A percentile compares a stretch with the other conserved stretches of the same genome.
Evolutionary conservation across 169 alveolate species (phyloP).

Genomic region (Plasmodium reichenowi): DNA sequence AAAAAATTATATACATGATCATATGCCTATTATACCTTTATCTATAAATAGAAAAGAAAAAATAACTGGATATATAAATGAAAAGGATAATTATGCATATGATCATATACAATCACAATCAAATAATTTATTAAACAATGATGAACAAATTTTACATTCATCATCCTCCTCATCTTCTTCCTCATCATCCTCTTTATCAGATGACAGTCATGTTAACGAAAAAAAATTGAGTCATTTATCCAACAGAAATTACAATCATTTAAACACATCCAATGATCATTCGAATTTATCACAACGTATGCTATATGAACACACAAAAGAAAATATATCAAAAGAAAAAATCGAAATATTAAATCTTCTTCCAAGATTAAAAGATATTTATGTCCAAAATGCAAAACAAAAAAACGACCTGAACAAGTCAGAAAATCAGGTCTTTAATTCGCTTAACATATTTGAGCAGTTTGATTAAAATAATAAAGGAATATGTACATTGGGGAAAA

Average conservation of each 20-base stretch:
- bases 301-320: slow-evolving; percentile 5
- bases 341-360: slow-evolving; percentile 34
- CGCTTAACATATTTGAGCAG: slow-evolving; percentile 34
- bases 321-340: slow-evolving; percentile 44
- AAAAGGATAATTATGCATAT: slow-evolving; percentile 3
- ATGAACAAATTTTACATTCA: too few species aligned
- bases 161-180: slow-evolving; percentile 24
- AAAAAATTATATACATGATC: slow-evolving; percentile 72
- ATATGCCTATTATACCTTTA: slow-evolving; percentile 69
- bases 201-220: background rate
- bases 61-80: slow-evolving; percentile 42
- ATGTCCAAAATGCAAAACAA: slow-evolving; percentile 13
- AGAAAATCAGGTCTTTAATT: slow-evolving; percentile 8
- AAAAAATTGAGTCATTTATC: background rate
- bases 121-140: background rate
- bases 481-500: too few species aligned
- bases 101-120: slow-evolving; percentile 13
- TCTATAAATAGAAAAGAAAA: slow-evolving; percentile 58
- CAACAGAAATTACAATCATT: too few species aligned
- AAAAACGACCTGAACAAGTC: background rate
- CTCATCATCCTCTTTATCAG: slow-evolving; percentile 4
- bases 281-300: too few species aligned
- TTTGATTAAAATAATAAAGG: background rate
- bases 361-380: slow-evolving; percentile 54
- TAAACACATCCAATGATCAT: too few species aligned